phyloP scores from a whole-genome alignment of 176 grass and related monocot species.

The Canna indica region DNA sequence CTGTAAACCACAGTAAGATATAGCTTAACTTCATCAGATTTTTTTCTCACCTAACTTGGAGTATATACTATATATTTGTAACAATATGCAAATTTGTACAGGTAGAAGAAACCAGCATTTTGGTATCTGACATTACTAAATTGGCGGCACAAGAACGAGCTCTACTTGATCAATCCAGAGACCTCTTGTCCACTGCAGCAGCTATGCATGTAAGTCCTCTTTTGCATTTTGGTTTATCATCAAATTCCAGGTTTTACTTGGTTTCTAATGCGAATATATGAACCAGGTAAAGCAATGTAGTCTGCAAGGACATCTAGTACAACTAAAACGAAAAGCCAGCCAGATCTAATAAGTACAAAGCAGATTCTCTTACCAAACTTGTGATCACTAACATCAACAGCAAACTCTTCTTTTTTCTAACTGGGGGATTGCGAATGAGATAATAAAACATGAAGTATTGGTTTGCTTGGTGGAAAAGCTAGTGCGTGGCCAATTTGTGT shows the following conservation, averaged over 20 bases:
- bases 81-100: slow-evolving; percentile 7
- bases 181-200: slow-evolving; percentile 59
- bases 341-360: slow-evolving; percentile 30
- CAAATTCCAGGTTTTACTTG: neutral
- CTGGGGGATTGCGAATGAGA: slow-evolving; percentile 37
- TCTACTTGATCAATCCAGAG: slow-evolving; percentile 68
- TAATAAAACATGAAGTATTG: slow-evolving; percentile 42
- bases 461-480: slow-evolving; percentile 27
- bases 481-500: slow-evolving; percentile 57
- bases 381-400: slow-evolving; percentile 59
- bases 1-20: no score
- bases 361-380: slow-evolving; percentile 29
- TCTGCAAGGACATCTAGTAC: slow-evolving; percentile 74
- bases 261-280: slow-evolving; percentile 13
- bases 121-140: slow-evolving; percentile 51
- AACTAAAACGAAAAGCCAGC: slow-evolving; percentile 42
- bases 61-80: neutral
- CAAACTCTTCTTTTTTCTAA: slow-evolving; percentile 50
- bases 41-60: neutral
- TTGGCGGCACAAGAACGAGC: slow-evolving; percentile 61
- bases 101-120: slow-evolving; percentile 53
- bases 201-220: slow-evolving; percentile 61
- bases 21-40: no score
- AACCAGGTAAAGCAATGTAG: slow-evolving; percentile 84
- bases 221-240: slow-evolving; percentile 5